Base-by-base conservation (phyloP, 2,329 filamentous ascomycete species). In the Plenodomus lindquistii region DNA sequence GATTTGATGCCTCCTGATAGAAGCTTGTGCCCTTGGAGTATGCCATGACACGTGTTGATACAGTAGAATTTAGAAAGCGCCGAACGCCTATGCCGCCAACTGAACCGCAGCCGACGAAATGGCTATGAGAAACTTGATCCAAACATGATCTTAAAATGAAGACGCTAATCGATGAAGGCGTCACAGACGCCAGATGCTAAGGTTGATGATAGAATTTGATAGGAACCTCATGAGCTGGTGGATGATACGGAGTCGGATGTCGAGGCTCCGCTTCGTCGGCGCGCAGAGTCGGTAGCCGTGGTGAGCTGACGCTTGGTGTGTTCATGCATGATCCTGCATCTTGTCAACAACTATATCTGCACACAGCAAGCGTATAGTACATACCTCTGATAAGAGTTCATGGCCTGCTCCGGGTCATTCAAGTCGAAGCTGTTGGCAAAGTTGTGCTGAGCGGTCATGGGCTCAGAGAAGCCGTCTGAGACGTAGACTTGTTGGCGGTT, bases 221-320 rank as follows among this genome's bases (percentile, higher is more conserved):
- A 22, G 18, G 16, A 13, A 15, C 6, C 34, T 43, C 57, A 66
- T 52, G 59, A 60, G 34, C 44, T 48, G n/a, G 50, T 46, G 1
- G 67, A 63, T 36, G 48, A 53, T 21, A 65, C 54, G 13, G 61
- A 64, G 4, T 48, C 47, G 39, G 50, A 50, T 17, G 39, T 45
- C 21, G 52, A 56, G 35, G 44, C 24, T 35, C 50, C 59, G 20
- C 54, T 62, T 48, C 76, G 70, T 62, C 76, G 67, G 24, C 74
- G 71, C 3, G 74, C 75, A 8, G 76, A 79, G 50, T 70, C 69
- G 39, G 75, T 75, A 1, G 77, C 76, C 38, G 69, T 73, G 42
- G 70, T 73, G 38, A 78, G 74, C 58, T 79, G 77, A 42, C 72
- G 71, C 63, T 76, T 77, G 54, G 77, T 79, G 66, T 79, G 77